Percentiles rank a stretch among this genome's conserved stretches.
These are phyloP conservation scores for Thielaviopsis musarum DNA, from an alignment of 2,329 filamentous ascomycete species.

Conservation along the genomic window DNA sequence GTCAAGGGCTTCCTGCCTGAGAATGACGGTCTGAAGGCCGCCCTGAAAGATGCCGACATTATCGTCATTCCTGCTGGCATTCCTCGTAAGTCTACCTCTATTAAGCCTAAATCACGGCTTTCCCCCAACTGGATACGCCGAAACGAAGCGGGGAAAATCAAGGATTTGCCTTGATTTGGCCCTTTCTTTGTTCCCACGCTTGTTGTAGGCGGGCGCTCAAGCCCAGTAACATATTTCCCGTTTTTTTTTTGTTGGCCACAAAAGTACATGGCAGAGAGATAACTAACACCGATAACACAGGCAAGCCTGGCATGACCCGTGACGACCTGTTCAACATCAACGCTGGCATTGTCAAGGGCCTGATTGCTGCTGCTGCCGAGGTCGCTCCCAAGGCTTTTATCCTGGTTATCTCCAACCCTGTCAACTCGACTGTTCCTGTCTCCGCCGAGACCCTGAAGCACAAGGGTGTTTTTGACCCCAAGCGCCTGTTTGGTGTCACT, in stretches of 20 bases:
- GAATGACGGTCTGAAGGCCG: slow-evolving; percentile 69
- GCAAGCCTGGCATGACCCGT: slow-evolving; percentile 98
- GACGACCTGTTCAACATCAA: slow-evolving; percentile 99
- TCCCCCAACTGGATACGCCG: slow-evolving; percentile 4
- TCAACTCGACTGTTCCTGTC: slow-evolving; percentile 98
- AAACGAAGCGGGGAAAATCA: neutral
- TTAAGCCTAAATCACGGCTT: slow-evolving; percentile 1
- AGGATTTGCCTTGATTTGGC: neutral
- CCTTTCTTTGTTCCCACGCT: neutral
- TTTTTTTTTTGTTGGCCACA: too few relatives aligned
- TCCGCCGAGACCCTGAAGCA: slow-evolving; percentile 92
- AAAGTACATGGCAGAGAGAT: slow-evolving; percentile 8
- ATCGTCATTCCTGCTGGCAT: slow-evolving; percentile 96
- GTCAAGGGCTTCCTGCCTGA: slow-evolving; percentile 75
- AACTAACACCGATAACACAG: slow-evolving; percentile 29
- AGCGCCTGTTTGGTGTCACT: slow-evolving; percentile 95
- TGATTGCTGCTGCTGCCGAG: slow-evolving; percentile 77
- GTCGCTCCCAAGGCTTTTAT: slow-evolving; percentile 84
- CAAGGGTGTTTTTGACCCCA: slow-evolving; percentile 82
- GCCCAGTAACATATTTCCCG: neutral
- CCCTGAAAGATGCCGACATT: slow-evolving; percentile 85
- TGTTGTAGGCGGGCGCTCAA: too few relatives aligned
- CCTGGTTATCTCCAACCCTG: slow-evolving; percentile 96
- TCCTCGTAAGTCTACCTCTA: slow-evolving; percentile 51
- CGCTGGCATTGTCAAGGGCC: slow-evolving; percentile 87